Evolutionary conservation across 2,329 filamentous ascomycete genomes (phyloP).

Genomic region (Pestalotiopsis sp.): DNA sequence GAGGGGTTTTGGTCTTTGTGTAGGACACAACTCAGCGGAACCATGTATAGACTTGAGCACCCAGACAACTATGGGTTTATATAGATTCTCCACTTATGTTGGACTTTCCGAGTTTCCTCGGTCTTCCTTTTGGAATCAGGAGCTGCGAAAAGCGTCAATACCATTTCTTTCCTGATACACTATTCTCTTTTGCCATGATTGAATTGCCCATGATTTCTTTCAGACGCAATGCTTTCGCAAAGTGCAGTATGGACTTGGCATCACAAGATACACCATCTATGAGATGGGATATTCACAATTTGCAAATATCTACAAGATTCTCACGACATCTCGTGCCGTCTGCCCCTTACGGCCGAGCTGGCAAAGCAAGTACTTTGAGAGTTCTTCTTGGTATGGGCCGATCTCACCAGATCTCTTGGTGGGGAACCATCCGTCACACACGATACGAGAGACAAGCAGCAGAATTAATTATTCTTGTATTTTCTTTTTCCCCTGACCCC

Average conservation of each 20-base stretch:
- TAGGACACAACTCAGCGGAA: constrained; percentile 18
- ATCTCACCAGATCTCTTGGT: neutral
- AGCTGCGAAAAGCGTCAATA: constrained; percentile 12
- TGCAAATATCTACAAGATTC: too few relatives aligned
- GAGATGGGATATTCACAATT: too few relatives aligned
- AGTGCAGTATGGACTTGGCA: neutral
- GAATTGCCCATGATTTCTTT: neutral
- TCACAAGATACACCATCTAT: too few relatives aligned
- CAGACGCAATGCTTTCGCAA: neutral
- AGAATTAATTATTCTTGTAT: neutral
- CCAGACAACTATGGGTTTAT: constrained; percentile 22
- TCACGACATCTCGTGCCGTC: too few relatives aligned
- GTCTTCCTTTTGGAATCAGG: constrained; percentile 5
- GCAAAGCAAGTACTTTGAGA: too few relatives aligned
- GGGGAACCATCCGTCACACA: neutral
- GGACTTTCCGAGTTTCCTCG: constrained; percentile 8
- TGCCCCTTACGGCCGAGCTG: too few relatives aligned
- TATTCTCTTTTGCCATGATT: neutral
- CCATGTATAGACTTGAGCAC: constrained; percentile 28
- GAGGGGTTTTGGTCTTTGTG: constrained; percentile 5
- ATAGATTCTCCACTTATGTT: constrained; percentile 25
- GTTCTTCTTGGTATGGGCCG: too few relatives aligned
- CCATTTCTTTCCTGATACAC: constrained; percentile 4
- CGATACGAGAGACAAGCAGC: neutral
- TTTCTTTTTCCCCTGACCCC: neutral